Conservation (phyloP, 75 land plant species). For the Gnetum montanum region DNA sequence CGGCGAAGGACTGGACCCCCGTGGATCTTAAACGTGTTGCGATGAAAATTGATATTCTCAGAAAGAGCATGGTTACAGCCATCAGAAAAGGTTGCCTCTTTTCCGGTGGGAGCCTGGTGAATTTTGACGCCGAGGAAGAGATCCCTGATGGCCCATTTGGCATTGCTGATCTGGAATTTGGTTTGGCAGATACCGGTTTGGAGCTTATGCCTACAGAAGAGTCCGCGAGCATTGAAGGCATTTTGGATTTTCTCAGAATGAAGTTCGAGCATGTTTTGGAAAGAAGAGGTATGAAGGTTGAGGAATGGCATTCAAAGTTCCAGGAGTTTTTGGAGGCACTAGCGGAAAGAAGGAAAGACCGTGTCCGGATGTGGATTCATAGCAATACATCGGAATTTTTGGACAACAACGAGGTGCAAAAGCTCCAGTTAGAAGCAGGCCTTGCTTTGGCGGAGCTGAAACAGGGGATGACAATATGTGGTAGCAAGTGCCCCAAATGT, state of each 20-base stretch:
- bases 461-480: constrained; percentile 11
- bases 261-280: constrained; percentile 4
- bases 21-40: constrained; percentile 19
- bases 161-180: background rate
- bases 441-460: constrained; percentile 10
- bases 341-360: constrained; percentile 6
- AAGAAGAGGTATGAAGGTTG: constrained; percentile 5
- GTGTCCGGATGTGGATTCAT: constrained; percentile 12
- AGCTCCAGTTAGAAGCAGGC: constrained; percentile 9
- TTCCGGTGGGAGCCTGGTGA: background rate
- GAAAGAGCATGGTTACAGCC: constrained; percentile 8
- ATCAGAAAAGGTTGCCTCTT: constrained; percentile 8
- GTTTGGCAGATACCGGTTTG: background rate
- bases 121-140: constrained; percentile 5
- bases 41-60: constrained; percentile 8
- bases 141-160: background rate
- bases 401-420: constrained; percentile 20
- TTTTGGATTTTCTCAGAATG: constrained; percentile 3
- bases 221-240: background rate
- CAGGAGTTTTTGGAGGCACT: constrained; percentile 10
- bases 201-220: background rate
- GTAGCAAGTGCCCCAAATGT: constrained; percentile 21
- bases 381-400: constrained; percentile 12
- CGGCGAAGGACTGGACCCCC: constrained; percentile 29
- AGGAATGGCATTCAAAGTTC: constrained; percentile 15